Percentiles rank a stretch among this genome's conserved stretches.
phyloP scores from a whole-genome alignment of 1,284 basidiomycete species.

The Phlebopus sp. region DNA sequence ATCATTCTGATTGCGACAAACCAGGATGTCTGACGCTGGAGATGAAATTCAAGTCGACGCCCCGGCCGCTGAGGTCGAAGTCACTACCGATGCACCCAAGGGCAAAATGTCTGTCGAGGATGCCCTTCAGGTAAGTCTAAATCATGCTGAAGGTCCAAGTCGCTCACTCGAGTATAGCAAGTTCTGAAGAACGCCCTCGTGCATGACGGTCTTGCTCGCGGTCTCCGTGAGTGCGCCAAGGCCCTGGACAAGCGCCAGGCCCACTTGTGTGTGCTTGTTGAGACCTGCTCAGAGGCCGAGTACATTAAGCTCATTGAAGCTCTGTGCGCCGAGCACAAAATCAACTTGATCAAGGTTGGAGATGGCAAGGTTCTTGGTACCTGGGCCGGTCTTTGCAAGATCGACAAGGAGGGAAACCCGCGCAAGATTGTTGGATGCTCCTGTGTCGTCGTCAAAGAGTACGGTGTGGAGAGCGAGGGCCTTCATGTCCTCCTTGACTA shows the following conservation, averaged over 20 bases:
- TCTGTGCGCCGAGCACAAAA: conserved; percentile 98
- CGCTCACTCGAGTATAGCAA: conserved; percentile 50
- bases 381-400: conserved; percentile 99
- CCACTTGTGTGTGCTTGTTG: conserved; percentile 97
- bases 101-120: conserved; percentile 97
- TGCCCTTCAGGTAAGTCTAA: conserved; percentile 79
- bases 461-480: conserved; percentile 94
- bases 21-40: conserved; percentile 98
- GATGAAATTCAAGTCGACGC: conserved; percentile 85
- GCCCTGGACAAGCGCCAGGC: conserved; percentile 98
- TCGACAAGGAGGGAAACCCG: conserved; percentile 98
- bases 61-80: conserved; percentile 78
- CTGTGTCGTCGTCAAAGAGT: conserved; percentile 98
- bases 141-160: neutral
- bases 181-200: conserved; percentile 95
- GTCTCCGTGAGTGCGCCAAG: conserved; percentile 97
- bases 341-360: conserved; percentile 98
- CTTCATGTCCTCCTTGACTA: conserved; percentile 96
- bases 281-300: conserved; percentile 98
- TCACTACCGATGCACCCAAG: conserved; percentile 80
- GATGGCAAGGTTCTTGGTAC: conserved; percentile 97
- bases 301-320: conserved; percentile 99
- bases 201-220: conserved; percentile 97
- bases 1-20: conserved; percentile 6
- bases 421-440: conserved; percentile 96